Conservation (phyloP, 2,329 filamentous ascomycete genomes). For the Dactylellina leptospora region DNA sequence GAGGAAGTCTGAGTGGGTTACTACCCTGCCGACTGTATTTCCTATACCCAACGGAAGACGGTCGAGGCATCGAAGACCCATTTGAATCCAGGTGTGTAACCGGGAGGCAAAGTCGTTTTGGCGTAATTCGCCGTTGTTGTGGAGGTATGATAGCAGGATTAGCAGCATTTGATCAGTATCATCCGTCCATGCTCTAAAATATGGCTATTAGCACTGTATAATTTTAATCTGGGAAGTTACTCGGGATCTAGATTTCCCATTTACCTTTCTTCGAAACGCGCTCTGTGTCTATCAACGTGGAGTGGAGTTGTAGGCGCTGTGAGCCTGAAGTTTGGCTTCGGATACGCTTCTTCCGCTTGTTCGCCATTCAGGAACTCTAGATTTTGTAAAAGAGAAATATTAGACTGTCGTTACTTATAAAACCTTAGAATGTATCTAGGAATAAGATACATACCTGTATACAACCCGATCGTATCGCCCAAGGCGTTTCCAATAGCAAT, state of each 20-base stretch:
- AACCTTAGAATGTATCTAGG: neutral
- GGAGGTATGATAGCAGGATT: conserved; percentile 64
- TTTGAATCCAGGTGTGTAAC: conserved; percentile 63
- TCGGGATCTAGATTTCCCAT: conserved; percentile 16
- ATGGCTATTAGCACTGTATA: conserved; percentile 4
- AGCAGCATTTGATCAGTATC: conserved; percentile 67
- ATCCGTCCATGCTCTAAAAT: conserved; percentile 64
- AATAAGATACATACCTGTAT: conserved; percentile 60
- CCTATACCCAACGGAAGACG: conserved; percentile 65
- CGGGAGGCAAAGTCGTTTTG: conserved; percentile 63
- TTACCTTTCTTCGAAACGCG: conserved; percentile 60
- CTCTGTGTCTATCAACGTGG: conserved; percentile 63
- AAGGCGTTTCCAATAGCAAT: conserved; percentile 65
- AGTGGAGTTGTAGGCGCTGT: conserved; percentile 61
- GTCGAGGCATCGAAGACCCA: conserved; percentile 64
- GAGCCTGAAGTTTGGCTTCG: conserved; percentile 61
- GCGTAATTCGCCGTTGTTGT: conserved; percentile 61
- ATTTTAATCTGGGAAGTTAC: neutral
- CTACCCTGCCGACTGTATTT: conserved; percentile 63
- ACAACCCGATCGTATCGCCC: conserved; percentile 67
- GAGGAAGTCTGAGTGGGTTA: conserved; percentile 61
- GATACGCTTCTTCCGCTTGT: conserved; percentile 60
- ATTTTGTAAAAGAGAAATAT: conserved; percentile 9
- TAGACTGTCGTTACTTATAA: neutral
- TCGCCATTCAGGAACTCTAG: conserved; percentile 63